Evolutionary conservation across 2,329 filamentous ascomycete species (phyloP).

Genomic region (Diaporthe sp.): DNA sequence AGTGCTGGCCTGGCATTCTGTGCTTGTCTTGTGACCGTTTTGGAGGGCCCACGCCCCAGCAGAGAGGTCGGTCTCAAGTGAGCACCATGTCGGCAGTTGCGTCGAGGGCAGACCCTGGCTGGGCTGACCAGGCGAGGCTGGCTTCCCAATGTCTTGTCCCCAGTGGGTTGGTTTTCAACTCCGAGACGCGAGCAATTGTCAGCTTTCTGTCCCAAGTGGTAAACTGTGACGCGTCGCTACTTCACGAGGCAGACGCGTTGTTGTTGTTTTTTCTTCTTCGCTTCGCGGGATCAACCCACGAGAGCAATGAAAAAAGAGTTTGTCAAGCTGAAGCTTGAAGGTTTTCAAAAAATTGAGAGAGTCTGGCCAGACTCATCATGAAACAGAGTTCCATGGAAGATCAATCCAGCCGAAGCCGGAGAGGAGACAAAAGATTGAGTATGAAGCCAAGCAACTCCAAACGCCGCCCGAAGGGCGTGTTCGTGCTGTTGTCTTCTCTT

Average conservation of each 20-base stretch:
- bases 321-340: conserved; percentile 26
- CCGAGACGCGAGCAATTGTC: too few relatives aligned
- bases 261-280: conserved; percentile 13
- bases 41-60: background rate
- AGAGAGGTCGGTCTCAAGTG: background rate
- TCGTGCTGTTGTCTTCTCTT: conserved; percentile 24
- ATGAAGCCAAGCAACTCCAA: conserved; percentile 18
- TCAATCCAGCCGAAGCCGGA: conserved; percentile 31
- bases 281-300: conserved; percentile 23
- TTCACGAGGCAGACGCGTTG: accelerated
- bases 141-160: too few relatives aligned
- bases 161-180: too few relatives aligned
- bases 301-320: conserved; percentile 27
- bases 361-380: background rate
- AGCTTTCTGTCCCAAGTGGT: too few relatives aligned
- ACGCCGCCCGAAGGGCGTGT: conserved; percentile 6
- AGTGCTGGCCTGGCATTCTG: background rate
- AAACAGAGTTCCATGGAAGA: conserved; percentile 14
- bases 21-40: background rate
- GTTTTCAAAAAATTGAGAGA: background rate
- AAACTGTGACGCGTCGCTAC: background rate
- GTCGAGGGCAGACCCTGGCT: background rate
- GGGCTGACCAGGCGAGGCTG: background rate
- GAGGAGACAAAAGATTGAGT: conserved; percentile 31
- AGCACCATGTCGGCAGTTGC: background rate